A percentile compares a stretch with the other conserved stretches of the same genome.
Evolutionary conservation across 345 rosid genomes (phyloP).

Genomic region (Citrus cavaleriei): DNA sequence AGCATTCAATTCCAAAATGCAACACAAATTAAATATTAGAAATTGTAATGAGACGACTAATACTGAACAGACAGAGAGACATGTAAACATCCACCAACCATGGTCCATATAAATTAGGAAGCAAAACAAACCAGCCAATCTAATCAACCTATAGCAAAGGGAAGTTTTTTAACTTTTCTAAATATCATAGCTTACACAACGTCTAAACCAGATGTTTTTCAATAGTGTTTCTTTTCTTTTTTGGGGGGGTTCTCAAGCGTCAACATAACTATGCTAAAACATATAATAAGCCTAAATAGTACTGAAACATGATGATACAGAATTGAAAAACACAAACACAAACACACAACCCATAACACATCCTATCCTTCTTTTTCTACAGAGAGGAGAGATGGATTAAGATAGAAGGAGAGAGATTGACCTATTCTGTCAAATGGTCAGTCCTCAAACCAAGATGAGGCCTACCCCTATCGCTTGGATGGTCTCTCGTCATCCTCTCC

Average conservation of each 20-base stretch:
- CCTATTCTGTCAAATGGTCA: conserved; percentile 32
- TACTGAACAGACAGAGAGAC: not conserved
- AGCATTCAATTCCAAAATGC: too few species aligned
- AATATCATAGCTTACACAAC: conserved; percentile 22
- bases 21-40: too few species aligned
- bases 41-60: not conserved
- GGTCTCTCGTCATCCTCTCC: conserved; percentile 87
- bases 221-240: not conserved
- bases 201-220: conserved; percentile 13
- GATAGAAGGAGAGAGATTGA: conserved; percentile 38
- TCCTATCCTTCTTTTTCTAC: conserved; percentile 29
- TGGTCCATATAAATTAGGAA: not conserved
- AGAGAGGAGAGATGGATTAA: conserved; percentile 19
- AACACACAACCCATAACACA: conserved; percentile 18
- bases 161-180: conserved; percentile 2
- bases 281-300: conserved; percentile 17
- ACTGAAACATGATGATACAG: conserved; percentile 25
- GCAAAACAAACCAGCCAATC: not conserved
- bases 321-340: conserved; percentile 12
- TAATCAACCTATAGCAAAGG: not conserved
- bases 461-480: conserved; percentile 68
- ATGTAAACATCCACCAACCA: not conserved
- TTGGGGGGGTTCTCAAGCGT: too few species aligned
- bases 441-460: conserved; percentile 19
- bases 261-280: conserved; percentile 4